Percentiles rank a stretch among this genome's conserved stretches.
phyloP scores from a whole-genome alignment of 2,329 filamentous ascomycete species.

The Phyllosticta citrichinensis region DNA sequence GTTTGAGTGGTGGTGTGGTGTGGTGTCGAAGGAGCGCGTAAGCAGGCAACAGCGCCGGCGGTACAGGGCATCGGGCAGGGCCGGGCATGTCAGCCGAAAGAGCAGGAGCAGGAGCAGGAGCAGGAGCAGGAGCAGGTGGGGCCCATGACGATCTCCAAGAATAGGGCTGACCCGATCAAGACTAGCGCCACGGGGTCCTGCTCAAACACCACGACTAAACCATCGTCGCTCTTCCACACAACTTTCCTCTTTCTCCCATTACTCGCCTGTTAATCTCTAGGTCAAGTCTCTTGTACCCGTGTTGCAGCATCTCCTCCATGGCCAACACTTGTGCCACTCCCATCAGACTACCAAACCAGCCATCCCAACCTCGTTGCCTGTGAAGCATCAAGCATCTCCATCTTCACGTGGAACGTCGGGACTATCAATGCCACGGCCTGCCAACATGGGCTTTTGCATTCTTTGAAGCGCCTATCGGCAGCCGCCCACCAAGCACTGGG shows the following conservation, averaged over 20 bases:
- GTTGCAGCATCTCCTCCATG: background rate
- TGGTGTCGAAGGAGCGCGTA: background rate
- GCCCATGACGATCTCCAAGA: background rate
- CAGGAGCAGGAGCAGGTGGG: background rate
- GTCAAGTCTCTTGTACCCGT: background rate
- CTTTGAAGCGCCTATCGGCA: background rate
- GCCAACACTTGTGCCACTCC: background rate
- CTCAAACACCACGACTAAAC: background rate
- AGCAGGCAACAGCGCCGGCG: slow-evolving; percentile 4
- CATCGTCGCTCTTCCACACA: background rate
- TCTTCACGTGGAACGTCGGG: background rate
- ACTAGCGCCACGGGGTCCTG: background rate
- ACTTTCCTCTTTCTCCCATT: too few relatives aligned
- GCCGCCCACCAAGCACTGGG: background rate
- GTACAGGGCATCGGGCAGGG: background rate
- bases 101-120: background rate
- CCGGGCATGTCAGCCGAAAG: background rate
- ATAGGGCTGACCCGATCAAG: background rate
- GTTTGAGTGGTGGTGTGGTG: background rate
- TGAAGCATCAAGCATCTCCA: background rate
- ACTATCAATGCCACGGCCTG: background rate
- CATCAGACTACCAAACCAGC: background rate
- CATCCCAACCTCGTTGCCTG: background rate
- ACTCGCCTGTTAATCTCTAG: too few relatives aligned
- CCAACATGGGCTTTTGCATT: background rate